Evolutionary conservation across 1,284 basidiomycete species (phyloP).

Genomic region (Hypsizygus ulmarius): DNA sequence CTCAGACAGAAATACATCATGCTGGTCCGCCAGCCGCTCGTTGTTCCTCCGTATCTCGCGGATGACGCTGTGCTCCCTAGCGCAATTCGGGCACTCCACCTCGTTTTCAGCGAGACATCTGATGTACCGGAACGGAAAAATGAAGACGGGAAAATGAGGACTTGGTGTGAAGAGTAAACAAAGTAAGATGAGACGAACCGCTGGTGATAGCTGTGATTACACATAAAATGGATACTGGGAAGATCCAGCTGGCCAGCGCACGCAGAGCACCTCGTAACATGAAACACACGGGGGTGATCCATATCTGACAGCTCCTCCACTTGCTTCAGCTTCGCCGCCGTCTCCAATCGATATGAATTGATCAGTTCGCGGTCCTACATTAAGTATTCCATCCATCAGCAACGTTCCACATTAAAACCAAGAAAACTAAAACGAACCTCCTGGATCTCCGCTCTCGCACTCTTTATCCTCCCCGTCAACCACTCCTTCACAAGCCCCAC

Average conservation of each 20-base stretch:
- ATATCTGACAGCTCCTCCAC: slow-evolving; percentile 79
- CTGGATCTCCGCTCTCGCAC: slow-evolving; percentile 74
- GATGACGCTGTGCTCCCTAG: slow-evolving; percentile 83
- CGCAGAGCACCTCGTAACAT: slow-evolving; percentile 87
- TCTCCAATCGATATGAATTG: slow-evolving; percentile 84
- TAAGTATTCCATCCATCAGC: slow-evolving; percentile 7
- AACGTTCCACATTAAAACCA: slow-evolving; percentile 2
- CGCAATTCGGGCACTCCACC: slow-evolving; percentile 87
- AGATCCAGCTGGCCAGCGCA: slow-evolving; percentile 89
- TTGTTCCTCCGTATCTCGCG: slow-evolving; percentile 86
- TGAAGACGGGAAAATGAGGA: slow-evolving; percentile 6
- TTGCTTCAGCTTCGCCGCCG: slow-evolving; percentile 76
- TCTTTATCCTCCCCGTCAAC: slow-evolving; percentile 75
- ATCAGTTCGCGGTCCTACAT: slow-evolving; percentile 81
- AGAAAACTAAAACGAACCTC: slow-evolving; percentile 51
- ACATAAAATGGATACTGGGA: slow-evolving; percentile 97
- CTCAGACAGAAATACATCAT: slow-evolving; percentile 86
- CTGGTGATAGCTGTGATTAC: slow-evolving; percentile 95
- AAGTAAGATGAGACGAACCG: slow-evolving; percentile 48
- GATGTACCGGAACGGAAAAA: background rate
- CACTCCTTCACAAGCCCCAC: slow-evolving; percentile 91
- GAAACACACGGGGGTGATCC: slow-evolving; percentile 83
- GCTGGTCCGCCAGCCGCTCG: slow-evolving; percentile 77
- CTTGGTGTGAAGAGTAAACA: background rate
- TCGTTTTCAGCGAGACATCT: slow-evolving; percentile 85